Percentiles rank a stretch among this genome's conserved stretches.
phyloP scores from a whole-genome alignment of 2,329 filamentous ascomycete species.

The Elsinoe batatas region DNA sequence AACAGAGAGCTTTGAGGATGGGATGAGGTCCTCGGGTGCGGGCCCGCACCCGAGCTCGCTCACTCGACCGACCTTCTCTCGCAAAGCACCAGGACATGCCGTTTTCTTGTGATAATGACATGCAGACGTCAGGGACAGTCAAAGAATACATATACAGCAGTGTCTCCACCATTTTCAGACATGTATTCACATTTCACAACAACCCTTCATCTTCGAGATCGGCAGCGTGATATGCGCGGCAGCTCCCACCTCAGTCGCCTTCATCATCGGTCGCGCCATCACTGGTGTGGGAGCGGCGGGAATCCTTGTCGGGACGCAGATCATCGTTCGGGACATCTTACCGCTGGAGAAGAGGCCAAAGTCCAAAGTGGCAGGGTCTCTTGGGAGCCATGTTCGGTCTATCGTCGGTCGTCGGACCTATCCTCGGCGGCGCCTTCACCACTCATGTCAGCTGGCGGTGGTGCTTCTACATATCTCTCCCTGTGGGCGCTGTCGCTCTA shows the following conservation, averaged over 20 bases:
- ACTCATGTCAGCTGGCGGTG: slow-evolving; percentile 41
- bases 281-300: slow-evolving; percentile 47
- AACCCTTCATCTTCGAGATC: slow-evolving; percentile 37
- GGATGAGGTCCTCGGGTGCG: neutral
- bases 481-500: slow-evolving; percentile 29
- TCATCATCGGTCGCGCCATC: slow-evolving; percentile 43
- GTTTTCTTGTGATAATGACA: no score
- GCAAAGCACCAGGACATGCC: neutral
- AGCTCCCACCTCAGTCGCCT: slow-evolving; percentile 37
- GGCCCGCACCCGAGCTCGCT: neutral
- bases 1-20: no score
- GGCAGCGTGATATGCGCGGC: slow-evolving; percentile 43
- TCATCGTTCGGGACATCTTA: slow-evolving; percentile 17
- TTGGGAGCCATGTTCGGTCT: slow-evolving; percentile 35
- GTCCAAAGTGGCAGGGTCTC: slow-evolving; percentile 18
- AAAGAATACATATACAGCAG: no score
- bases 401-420: slow-evolving; percentile 39
- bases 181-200: no score
- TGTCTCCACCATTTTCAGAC: no score
- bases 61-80: no score
- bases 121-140: no score
- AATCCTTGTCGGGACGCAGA: slow-evolving; percentile 34
- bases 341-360: slow-evolving; percentile 17
- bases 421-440: slow-evolving; percentile 43
- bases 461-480: slow-evolving; percentile 34